phyloP scores from a whole-genome alignment of 148 eudicot species.

The Polygonum maritimum region DNA sequence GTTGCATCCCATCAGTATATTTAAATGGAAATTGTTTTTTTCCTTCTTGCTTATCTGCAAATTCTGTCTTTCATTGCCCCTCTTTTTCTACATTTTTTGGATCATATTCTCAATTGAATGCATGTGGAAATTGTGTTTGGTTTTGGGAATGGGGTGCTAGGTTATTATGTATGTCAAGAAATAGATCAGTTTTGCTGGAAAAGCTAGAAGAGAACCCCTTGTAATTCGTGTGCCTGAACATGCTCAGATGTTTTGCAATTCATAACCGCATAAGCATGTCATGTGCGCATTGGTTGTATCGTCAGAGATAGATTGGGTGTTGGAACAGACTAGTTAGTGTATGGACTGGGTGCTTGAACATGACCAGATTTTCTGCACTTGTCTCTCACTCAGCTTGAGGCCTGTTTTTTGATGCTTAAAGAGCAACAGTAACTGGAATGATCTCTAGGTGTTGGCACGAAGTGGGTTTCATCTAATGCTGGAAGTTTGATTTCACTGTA shows the following conservation, averaged over 20 bases:
- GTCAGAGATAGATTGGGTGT: neutral
- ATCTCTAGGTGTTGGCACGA: neutral
- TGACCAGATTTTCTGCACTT: neutral
- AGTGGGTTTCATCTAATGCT: slow-evolving; percentile 1
- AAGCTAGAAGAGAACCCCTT: neutral
- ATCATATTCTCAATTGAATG: too few species aligned
- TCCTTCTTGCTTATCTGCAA: neutral
- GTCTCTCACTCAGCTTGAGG: neutral
- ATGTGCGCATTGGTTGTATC: neutral
- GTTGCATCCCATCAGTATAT: neutral
- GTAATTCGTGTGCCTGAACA: neutral
- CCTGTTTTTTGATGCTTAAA: neutral
- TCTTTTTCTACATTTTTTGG: neutral
- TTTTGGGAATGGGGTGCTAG: neutral
- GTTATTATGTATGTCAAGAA: neutral
- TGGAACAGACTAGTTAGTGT: neutral
- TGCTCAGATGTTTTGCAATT: neutral
- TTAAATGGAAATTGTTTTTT: neutral
- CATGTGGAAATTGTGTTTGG: neutral
- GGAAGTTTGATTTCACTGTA: slow-evolving; percentile 1
- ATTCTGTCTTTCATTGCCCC: neutral
- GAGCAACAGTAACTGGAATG: neutral
- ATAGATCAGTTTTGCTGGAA: neutral
- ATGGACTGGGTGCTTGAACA: neutral
- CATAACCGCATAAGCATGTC: neutral